Evolutionary conservation across 2,329 filamentous ascomycete species (phyloP).

Genomic region (Epichloe amarillans): DNA sequence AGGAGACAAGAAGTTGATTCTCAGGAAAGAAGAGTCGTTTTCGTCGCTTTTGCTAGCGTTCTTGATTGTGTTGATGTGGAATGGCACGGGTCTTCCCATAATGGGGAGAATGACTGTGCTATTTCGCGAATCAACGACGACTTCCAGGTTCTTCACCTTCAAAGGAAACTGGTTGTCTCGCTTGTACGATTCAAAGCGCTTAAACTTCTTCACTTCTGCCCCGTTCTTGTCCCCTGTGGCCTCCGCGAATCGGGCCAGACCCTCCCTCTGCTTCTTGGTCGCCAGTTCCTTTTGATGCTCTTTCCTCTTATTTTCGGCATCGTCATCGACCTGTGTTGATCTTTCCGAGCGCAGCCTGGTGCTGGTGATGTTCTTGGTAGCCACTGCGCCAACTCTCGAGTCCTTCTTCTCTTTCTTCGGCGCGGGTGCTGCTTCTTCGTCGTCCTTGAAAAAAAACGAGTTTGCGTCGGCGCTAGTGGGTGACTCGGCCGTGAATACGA

Average conservation of each 20-base stretch:
- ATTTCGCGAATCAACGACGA: conserved; percentile 85
- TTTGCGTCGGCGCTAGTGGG: conserved; percentile 84
- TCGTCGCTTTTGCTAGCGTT: conserved; percentile 97
- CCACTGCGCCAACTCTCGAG: conserved; percentile 69
- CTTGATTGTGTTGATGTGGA: conserved; percentile 97
- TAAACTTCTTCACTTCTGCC: conserved; percentile 94
- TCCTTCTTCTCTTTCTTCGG: conserved; percentile 90
- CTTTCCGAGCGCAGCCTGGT: conserved; percentile 86
- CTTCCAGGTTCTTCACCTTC: conserved; percentile 71
- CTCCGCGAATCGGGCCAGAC: conserved; percentile 72
- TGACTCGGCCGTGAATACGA: conserved; percentile 88
- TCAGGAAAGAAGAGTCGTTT: conserved; percentile 81
- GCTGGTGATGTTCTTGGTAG: conserved; percentile 89
- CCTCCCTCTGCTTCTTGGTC: conserved; percentile 78
- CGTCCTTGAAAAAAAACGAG: conserved; percentile 99
- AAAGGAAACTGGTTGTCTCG: conserved; percentile 85
- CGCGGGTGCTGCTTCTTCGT: conserved; percentile 72
- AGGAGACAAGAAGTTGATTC: conserved; percentile 94
- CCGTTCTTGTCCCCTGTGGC: conserved; percentile 76
- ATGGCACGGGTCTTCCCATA: conserved; percentile 93
- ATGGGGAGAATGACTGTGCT: conserved; percentile 85
- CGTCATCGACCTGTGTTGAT: conserved; percentile 76
- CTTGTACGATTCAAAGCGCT: conserved; percentile 98
- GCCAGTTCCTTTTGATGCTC: conserved; percentile 88
- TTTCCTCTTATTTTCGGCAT: conserved; percentile 72